A percentile compares a stretch with the other conserved stretches of the same genome.
Evolutionary conservation across 805 yeast genomes (phyloP).

Genomic region (Barnettozyma siamensis): DNA sequence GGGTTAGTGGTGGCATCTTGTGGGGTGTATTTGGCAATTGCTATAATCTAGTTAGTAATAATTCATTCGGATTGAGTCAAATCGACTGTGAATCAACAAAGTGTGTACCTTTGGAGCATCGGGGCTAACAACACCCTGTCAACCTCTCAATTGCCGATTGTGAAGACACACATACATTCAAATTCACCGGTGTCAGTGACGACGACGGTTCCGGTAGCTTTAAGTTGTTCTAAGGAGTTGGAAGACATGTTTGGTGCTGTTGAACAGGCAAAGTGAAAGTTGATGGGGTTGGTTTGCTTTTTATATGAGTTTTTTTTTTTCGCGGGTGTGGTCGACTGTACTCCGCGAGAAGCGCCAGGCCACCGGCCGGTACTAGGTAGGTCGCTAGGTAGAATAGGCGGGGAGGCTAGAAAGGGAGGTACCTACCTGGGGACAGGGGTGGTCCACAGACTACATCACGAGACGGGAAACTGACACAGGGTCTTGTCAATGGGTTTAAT

Average conservation of each 20-base stretch:
- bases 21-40: constrained; percentile 95
- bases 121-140: too few species aligned
- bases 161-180: constrained; percentile 40
- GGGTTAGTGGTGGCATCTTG: constrained; percentile 99
- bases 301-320: constrained; percentile 3
- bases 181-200: constrained; percentile 99
- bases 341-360: constrained; percentile 8
- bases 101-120: too few species aligned
- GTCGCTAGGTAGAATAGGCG: not conserved
- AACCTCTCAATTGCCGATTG: not conserved
- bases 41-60: constrained; percentile 12
- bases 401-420: not conserved
- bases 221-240: constrained; percentile 85
- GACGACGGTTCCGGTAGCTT: constrained; percentile 91
- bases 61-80: not conserved
- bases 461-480: too few species aligned
- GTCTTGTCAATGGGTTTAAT: too few species aligned
- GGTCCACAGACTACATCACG: too few species aligned
- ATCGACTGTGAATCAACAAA: not conserved
- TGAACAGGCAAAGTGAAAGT: not conserved
- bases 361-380: not conserved
- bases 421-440: too few species aligned
- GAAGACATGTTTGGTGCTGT: constrained; percentile 28
- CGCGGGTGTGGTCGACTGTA: constrained; percentile 12
- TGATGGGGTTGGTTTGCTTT: not conserved